Evolutionary conservation across 257 asterid species (phyloP), one percentile per base, ranked within the genome.

Genomic region (Oldenlandia corymbosa): DNA sequence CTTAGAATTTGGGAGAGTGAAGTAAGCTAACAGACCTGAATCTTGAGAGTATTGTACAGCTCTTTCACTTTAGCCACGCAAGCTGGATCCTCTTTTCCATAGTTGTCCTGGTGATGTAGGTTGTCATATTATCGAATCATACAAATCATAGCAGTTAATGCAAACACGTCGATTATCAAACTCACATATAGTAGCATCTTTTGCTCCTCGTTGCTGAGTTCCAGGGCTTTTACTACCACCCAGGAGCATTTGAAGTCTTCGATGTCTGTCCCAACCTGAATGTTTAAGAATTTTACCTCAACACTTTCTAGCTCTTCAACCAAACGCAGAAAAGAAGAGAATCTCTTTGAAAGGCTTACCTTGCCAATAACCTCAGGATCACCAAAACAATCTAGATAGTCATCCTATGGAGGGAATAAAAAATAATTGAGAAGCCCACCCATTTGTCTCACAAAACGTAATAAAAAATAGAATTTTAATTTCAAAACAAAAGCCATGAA

Each of bases 231-330:
- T 32, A 74, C 80, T 6, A 78, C 83, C 70, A 78, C 26, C 83
- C 83, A 78, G 31, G 83, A 73, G 73, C 83, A 78, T 58, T 78
- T 78, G 59, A 66, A 74, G 55, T 78, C 83, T 70, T 78, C 73
- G 36, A 78, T 78, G 60, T 78, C 83, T 7, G 80, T 70, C 74
- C 83, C 83, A 61, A 78, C 69, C 83, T 78, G 70, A 50, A 34
- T 24, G 32, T 58, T 37, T 52, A 54, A 46, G 46, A 62, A 31
- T 66, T 60, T 28, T 45, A 30, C 32, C 26, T 31, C 51, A 23
- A 63, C n/a, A 34, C 26, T 62, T 62, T 64, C 53, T 34, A 46
- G 1, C 10, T 58, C 42, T 60, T 64, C 30, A 41, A 13, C 47
- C 28, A 60, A 14, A 39, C 9, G 10, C 21, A 27, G 1, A 43